These are phyloP conservation scores for Plasmodium gonderi DNA, from an alignment of 169 alveolate species.

Conservation along the genomic window DNA sequence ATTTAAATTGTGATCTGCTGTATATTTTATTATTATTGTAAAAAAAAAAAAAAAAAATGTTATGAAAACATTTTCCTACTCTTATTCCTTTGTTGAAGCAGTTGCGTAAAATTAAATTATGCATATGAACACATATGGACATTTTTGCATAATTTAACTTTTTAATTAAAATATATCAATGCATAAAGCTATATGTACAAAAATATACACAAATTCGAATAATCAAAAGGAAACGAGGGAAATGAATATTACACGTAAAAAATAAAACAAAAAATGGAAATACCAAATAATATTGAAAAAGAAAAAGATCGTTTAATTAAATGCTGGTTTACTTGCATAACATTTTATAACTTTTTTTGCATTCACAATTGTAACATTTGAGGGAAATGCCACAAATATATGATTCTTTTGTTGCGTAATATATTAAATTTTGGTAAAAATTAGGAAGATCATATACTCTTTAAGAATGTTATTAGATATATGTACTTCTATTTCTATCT, in stretches of 20 bases:
- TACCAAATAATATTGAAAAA: not conserved
- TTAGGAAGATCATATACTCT: not conserved
- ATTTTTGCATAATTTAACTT: not conserved
- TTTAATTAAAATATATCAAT: not conserved
- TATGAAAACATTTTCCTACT: not conserved
- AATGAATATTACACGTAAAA: not conserved
- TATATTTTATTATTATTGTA: not conserved
- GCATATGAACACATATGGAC: not conserved
- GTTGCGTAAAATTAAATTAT: not conserved
- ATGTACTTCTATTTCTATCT: not conserved
- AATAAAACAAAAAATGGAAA: not conserved
- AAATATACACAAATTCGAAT: not conserved
- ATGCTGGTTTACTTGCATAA: not conserved
- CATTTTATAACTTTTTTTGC: not conserved
- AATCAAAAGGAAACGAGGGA: not conserved
- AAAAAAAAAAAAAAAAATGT: too few relatives aligned
- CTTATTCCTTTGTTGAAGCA: not conserved
- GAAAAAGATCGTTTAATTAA: not conserved
- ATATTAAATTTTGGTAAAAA: not conserved
- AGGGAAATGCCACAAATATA: not conserved
- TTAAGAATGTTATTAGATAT: not conserved
- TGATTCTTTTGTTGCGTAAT: not conserved
- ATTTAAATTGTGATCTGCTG: not conserved
- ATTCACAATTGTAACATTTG: not conserved
- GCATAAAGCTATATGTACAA: not conserved